phyloP scores from a whole-genome alignment of 192 early-diverging fungal species.

The Lunasporangiospora selenospora region DNA sequence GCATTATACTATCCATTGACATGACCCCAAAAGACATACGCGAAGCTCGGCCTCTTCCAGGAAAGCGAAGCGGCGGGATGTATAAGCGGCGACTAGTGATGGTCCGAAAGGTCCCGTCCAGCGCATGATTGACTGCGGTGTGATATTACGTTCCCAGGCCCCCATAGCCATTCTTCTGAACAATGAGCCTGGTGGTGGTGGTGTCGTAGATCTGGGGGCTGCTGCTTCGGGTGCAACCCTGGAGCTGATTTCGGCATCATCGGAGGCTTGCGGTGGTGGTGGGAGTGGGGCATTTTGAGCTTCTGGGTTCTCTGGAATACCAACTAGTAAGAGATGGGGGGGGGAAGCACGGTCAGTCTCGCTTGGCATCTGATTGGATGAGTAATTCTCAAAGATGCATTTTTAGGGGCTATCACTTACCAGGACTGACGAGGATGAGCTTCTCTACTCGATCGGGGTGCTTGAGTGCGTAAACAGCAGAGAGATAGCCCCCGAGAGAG shows the following conservation, averaged over 20 bases:
- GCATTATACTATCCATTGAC: not conserved
- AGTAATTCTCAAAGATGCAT: not conserved
- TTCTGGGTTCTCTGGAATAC: conserved; percentile 67
- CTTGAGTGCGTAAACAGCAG: conserved; percentile 83
- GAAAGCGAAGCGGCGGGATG: conserved; percentile 66
- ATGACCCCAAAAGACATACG: not conserved
- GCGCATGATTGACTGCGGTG: conserved; percentile 84
- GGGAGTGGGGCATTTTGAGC: conserved; percentile 35
- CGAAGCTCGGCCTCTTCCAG: conserved; percentile 68
- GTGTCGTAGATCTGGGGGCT: conserved; percentile 7
- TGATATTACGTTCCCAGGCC: conserved; percentile 81
- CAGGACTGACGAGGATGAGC: conserved; percentile 90
- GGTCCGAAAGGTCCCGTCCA: conserved; percentile 80
- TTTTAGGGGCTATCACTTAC: conserved; percentile 12
- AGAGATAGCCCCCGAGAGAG: conserved; percentile 89
- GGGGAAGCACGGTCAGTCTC: not conserved
- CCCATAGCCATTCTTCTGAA: conserved; percentile 52
- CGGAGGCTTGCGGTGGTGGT: conserved; percentile 2
- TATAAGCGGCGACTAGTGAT: conserved; percentile 62
- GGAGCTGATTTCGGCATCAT: conserved; percentile 1
- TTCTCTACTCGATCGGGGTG: conserved; percentile 88
- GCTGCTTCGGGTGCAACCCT: not conserved
- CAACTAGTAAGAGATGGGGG: conserved; percentile 45
- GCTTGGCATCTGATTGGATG: no score
- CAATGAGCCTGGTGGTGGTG: conserved; percentile 7